Evolutionary conservation across 768 basidiomycete genomes (phyloP).

Genomic region (Russula sp.): DNA sequence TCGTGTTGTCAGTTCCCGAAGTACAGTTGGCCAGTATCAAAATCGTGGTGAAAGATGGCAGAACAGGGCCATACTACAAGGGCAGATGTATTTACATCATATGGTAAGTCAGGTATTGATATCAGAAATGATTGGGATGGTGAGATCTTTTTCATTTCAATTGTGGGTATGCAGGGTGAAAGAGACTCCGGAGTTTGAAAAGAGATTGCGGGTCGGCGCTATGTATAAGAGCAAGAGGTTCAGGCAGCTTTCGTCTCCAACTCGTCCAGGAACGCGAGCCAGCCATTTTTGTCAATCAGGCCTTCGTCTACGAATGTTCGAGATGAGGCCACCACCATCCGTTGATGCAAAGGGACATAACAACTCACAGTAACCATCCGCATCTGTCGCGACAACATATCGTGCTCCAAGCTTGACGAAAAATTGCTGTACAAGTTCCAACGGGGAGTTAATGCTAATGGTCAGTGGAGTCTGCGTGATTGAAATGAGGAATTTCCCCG

Average conservation of each 20-base stretch:
- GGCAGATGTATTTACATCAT: neutral
- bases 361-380: conserved; percentile 71
- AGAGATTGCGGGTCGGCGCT: neutral
- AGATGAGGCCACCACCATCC: neutral
- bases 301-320: conserved; percentile 61
- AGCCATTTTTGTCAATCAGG: conserved; percentile 89
- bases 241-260: conserved; percentile 44
- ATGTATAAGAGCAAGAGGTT: neutral
- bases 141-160: neutral
- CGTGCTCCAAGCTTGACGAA: conserved; percentile 92
- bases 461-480: conserved; percentile 72
- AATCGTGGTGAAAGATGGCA: neutral
- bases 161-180: neutral
- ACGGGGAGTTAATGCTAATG: conserved; percentile 74
- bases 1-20: neutral
- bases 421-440: conserved; percentile 90
- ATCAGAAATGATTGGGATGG: neutral
- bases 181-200: neutral
- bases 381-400: conserved; percentile 80
- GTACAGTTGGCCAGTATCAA: neutral
- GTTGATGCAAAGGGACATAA: neutral
- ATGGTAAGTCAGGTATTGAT: neutral
- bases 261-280: conserved; percentile 80
- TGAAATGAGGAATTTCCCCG: neutral
- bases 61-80: neutral